These are phyloP conservation scores for Psidium guajava DNA, from an alignment of 345 rosid genomes.

Conservation along the genomic window DNA sequence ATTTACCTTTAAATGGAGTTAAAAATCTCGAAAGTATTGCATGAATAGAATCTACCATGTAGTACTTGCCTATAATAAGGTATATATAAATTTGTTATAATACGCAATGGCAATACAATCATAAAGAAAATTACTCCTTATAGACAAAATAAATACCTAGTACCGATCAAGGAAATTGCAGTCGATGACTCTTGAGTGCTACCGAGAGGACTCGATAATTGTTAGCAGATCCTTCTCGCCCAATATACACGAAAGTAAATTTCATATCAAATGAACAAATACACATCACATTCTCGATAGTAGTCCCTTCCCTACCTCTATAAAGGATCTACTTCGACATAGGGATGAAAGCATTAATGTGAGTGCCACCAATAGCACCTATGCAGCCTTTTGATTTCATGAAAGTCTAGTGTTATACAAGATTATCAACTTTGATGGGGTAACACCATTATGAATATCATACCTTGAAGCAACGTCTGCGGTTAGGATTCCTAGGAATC, in stretches of 20 bases:
- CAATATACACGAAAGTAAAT: background rate
- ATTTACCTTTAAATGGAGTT: background rate
- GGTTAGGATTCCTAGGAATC: background rate
- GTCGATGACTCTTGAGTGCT: background rate
- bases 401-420: background rate
- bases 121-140: background rate
- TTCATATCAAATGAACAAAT: background rate
- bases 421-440: background rate
- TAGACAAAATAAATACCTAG: background rate
- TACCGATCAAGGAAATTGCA: background rate
- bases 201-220: rapidly evolving
- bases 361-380: background rate
- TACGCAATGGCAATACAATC: background rate
- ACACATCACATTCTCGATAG: background rate
- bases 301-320: background rate
- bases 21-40: background rate
- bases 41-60: background rate
- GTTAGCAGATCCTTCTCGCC: background rate
- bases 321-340: rapidly evolving
- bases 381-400: rapidly evolving
- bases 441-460: background rate
- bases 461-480: background rate
- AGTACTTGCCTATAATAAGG: background rate
- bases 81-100: background rate
- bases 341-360: background rate